phyloP scores from a whole-genome alignment of 2,329 filamentous ascomycete genomes.

The Cladophialophora carrionii region DNA sequence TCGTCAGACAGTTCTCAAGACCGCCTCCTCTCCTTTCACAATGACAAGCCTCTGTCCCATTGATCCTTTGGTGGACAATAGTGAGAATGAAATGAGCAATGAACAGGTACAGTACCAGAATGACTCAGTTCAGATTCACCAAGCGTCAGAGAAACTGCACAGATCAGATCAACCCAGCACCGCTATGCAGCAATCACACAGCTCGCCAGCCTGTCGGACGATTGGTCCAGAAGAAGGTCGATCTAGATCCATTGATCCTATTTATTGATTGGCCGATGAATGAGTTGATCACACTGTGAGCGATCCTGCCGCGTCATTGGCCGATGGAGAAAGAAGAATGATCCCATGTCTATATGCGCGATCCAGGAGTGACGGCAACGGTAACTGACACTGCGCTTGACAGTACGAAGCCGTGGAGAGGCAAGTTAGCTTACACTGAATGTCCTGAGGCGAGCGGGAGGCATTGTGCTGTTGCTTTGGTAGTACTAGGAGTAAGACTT shows the following conservation, averaged over 20 bases:
- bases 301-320: not conserved
- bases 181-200: not conserved
- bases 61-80: not conserved
- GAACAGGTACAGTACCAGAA: not conserved
- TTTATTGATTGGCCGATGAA: slow-evolving; percentile 1
- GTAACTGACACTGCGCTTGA: not conserved
- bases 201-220: not conserved
- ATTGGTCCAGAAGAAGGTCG: slow-evolving; percentile 2
- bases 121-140: not conserved
- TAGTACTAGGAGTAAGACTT: not conserved
- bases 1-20: not conserved
- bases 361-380: not conserved
- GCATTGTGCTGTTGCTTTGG: not conserved
- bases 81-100: not conserved
- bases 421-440: not conserved
- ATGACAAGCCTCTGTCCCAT: not conserved
- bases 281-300: slow-evolving; percentile 2
- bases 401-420: not conserved
- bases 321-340: not conserved
- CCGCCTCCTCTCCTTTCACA: not conserved
- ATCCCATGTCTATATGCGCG: not conserved
- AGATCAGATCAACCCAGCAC: not conserved
- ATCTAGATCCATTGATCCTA: not conserved
- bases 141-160: not conserved
- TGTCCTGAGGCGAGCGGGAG: not conserved